These are phyloP conservation scores for Aspergillus tubingensis DNA, from an alignment of 2,329 filamentous ascomycete species.

Conservation along the genomic window DNA sequence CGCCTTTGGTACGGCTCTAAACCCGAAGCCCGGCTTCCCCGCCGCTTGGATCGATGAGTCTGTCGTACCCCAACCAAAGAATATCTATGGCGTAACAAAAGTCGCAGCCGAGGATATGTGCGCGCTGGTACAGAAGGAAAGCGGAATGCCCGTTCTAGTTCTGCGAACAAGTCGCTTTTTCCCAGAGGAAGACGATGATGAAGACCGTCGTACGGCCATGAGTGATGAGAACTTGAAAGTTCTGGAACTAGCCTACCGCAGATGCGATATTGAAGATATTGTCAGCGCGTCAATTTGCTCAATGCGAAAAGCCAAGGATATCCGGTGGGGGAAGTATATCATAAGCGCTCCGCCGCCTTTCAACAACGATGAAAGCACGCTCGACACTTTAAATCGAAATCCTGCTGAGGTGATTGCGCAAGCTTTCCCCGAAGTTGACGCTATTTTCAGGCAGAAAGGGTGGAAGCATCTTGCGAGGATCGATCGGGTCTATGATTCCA, in stretches of 20 bases:
- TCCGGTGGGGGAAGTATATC: neutral
- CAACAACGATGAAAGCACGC: neutral
- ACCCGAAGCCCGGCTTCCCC: constrained; percentile 15
- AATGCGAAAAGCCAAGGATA: constrained; percentile 1
- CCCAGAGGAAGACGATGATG: constrained; percentile 14
- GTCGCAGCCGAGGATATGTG: constrained; percentile 16
- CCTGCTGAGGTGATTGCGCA: neutral
- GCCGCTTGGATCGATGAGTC: constrained; percentile 16
- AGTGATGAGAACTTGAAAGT: constrained; percentile 14
- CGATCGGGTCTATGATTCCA: constrained; percentile 16
- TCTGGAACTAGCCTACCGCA: constrained; percentile 15
- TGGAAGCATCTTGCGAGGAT: constrained; percentile 15
- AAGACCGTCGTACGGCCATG: constrained; percentile 14
- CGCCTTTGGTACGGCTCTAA: constrained; percentile 14
- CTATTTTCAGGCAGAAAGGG: constrained; percentile 10
- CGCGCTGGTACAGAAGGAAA: constrained; percentile 11
- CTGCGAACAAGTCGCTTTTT: constrained; percentile 12
- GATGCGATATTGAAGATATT: constrained; percentile 16
- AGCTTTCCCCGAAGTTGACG: constrained; percentile 3
- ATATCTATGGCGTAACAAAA: constrained; percentile 17
- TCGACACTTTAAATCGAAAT: neutral
- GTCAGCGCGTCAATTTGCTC: constrained; percentile 11
- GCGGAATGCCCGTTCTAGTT: constrained; percentile 10
- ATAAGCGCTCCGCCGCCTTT: neutral
- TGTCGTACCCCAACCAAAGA: constrained; percentile 13